Evolutionary conservation across 768 basidiomycete species (phyloP).

Genomic region (Neoboletus magnificus): DNA sequence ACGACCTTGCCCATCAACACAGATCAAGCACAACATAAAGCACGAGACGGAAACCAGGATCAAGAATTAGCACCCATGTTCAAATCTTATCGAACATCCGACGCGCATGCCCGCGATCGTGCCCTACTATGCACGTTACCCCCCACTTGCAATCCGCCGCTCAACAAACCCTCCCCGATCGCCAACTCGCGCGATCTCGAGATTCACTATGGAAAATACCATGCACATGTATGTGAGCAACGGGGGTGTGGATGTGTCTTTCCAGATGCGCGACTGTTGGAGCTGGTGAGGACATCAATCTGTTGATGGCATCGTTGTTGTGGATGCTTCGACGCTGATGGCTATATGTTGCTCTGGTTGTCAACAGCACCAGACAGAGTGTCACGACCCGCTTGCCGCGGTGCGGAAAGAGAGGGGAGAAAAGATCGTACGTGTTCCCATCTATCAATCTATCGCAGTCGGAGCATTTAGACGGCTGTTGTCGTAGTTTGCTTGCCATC

Average conservation of each 20-base stretch:
- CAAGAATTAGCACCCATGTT: slow-evolving; percentile 26
- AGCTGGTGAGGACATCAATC: slow-evolving; percentile 56
- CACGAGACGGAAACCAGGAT: neutral
- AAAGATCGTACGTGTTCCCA: slow-evolving; percentile 58
- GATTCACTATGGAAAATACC: slow-evolving; percentile 77
- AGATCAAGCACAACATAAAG: neutral
- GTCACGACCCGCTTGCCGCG: slow-evolving; percentile 82
- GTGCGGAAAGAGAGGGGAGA: slow-evolving; percentile 76
- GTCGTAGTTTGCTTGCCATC: slow-evolving; percentile 76
- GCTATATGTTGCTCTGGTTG: neutral
- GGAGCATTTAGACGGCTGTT: neutral
- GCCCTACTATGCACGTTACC: slow-evolving; percentile 70
- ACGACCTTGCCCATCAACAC: slow-evolving; percentile 17
- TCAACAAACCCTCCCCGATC: slow-evolving; percentile 57
- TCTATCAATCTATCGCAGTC: slow-evolving; percentile 12
- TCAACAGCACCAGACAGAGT: slow-evolving; percentile 75
- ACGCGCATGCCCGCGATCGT: slow-evolving; percentile 26
- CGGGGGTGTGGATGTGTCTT: slow-evolving; percentile 75
- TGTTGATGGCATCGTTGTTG: slow-evolving; percentile 1
- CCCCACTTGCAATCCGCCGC: slow-evolving; percentile 71
- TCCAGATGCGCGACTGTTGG: slow-evolving; percentile 74
- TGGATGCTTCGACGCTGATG: neutral
- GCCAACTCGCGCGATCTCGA: slow-evolving; percentile 69
- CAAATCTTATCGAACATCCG: slow-evolving; percentile 33
- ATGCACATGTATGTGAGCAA: slow-evolving; percentile 78